Evolutionary conservation across 2,329 filamentous ascomycete species (phyloP).

Genomic region (Helminthosporium solani): DNA sequence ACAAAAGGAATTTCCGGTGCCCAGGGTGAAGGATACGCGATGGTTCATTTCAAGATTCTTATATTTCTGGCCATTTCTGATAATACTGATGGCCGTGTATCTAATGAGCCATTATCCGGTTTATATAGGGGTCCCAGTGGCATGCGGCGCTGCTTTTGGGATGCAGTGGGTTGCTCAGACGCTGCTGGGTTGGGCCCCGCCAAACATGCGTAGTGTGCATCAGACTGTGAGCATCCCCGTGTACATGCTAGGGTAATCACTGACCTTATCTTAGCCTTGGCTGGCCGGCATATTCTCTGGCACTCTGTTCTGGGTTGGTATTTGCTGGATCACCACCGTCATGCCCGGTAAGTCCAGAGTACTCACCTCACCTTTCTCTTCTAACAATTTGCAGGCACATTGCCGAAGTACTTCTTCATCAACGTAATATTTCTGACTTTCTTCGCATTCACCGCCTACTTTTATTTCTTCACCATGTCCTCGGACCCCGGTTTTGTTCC

Average conservation of each 20-base stretch:
- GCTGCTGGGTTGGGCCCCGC: conserved; percentile 76
- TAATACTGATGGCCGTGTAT: conserved; percentile 70
- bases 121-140: conserved; percentile 72
- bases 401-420: conserved; percentile 65
- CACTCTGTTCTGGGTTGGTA: conserved; percentile 76
- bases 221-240: conserved; percentile 65
- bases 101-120: conserved; percentile 73
- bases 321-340: conserved; percentile 73
- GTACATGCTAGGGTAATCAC: not conserved
- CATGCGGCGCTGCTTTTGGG: conserved; percentile 64
- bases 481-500: conserved; percentile 92
- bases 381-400: conserved; percentile 59
- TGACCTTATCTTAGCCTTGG: conserved; percentile 66
- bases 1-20: conserved; percentile 70
- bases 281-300: conserved; percentile 90
- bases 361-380: not conserved
- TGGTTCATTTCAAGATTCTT: conserved; percentile 80
- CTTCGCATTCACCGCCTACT: conserved; percentile 72
- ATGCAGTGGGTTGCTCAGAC: conserved; percentile 78
- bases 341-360: conserved; percentile 62
- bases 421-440: conserved; percentile 73
- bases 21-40: conserved; percentile 73
- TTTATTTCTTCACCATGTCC: conserved; percentile 82
- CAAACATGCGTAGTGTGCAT: conserved; percentile 86
- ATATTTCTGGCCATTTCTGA: conserved; percentile 82